Conservation (phyloP, 2,329 filamentous ascomycete genomes). For the Aureobasidium pullulans region DNA sequence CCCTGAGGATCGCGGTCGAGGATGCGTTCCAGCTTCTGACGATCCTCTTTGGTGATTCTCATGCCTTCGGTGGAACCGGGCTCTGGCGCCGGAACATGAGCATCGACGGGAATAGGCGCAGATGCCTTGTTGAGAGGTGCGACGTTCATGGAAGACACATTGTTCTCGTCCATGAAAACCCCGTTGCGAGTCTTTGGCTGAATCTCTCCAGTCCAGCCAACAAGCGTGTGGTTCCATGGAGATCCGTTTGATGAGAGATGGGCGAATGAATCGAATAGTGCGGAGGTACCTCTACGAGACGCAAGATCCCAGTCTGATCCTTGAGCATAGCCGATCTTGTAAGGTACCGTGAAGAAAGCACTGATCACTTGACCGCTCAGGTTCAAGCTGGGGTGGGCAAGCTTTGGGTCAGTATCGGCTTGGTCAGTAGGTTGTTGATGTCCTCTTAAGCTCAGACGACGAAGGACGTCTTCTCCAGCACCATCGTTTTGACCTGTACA, state of each 20-base stretch:
- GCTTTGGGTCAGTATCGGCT: conserved; percentile 46
- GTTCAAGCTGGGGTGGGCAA: conserved; percentile 49
- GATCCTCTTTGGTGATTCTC: conserved; percentile 62
- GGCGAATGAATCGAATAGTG: conserved; percentile 83
- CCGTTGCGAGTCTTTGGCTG: conserved; percentile 17
- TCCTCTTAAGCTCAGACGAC: conserved; percentile 44
- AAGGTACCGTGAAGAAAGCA: conserved; percentile 56
- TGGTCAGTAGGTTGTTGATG: conserved; percentile 32
- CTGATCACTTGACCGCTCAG: conserved; percentile 58
- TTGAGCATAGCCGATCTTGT: conserved; percentile 47
- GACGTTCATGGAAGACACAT: conserved; percentile 42
- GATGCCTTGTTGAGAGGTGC: conserved; percentile 65
- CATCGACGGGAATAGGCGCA: conserved; percentile 69
- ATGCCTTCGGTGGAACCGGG: conserved; percentile 55
- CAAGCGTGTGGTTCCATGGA: conserved; percentile 84
- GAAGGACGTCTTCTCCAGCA: conserved; percentile 42
- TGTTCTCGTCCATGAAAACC: conserved; percentile 22
- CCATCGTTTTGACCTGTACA: not conserved
- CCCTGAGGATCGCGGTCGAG: conserved; percentile 66
- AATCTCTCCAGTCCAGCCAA: conserved; percentile 87
- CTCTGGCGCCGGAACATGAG: conserved; percentile 32
- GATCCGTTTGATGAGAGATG: conserved; percentile 77
- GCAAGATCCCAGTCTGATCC: conserved; percentile 60
- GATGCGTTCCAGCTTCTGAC: conserved; percentile 65
- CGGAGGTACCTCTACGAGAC: conserved; percentile 76